These are phyloP conservation scores for Lactarius sanguifluus DNA, from an alignment of 768 basidiomycete species.

Conservation along the genomic window DNA sequence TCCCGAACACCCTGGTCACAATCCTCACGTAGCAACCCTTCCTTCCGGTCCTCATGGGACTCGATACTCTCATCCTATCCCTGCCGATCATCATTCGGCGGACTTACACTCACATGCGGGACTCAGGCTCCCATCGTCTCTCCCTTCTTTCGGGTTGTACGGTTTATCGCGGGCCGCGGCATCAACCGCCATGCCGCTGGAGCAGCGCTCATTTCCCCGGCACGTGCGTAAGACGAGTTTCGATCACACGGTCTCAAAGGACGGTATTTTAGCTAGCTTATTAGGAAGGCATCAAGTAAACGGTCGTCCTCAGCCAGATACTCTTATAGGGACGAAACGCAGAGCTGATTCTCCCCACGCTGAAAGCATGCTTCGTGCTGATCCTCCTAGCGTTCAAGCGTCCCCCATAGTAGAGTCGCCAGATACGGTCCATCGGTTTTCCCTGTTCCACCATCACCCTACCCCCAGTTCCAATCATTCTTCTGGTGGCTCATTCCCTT, in stretches of 20 bases:
- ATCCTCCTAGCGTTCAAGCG: constrained; percentile 50
- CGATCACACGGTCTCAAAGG: constrained; percentile 83
- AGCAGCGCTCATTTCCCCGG: constrained; percentile 66
- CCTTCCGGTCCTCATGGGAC: constrained; percentile 7
- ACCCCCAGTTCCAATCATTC: constrained; percentile 34
- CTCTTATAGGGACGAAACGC: constrained; percentile 69
- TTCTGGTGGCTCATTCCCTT: constrained; percentile 57
- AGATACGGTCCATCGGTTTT: constrained; percentile 25
- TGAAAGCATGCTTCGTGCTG: constrained; percentile 77
- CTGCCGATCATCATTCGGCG: constrained; percentile 13
- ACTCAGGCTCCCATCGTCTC: constrained; percentile 66
- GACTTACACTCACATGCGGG: constrained; percentile 21
- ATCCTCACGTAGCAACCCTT: constrained; percentile 10
- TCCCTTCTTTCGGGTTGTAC: constrained; percentile 70
- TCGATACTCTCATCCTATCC: constrained; percentile 24
- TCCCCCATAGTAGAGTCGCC: constrained; percentile 26
- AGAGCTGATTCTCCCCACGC: constrained; percentile 78
- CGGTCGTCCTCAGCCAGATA: constrained; percentile 68
- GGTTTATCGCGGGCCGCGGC: constrained; percentile 46
- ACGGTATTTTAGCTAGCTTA: constrained; percentile 55
- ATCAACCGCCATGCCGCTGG: constrained; percentile 35
- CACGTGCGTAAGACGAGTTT: constrained; percentile 94
- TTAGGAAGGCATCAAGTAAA: constrained; percentile 80
- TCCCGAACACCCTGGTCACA: constrained; percentile 23
- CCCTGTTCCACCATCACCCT: constrained; percentile 34